Base-by-base conservation (phyloP, 2,329 filamentous ascomycete genomes). In the Fusarium caatingaense region DNA sequence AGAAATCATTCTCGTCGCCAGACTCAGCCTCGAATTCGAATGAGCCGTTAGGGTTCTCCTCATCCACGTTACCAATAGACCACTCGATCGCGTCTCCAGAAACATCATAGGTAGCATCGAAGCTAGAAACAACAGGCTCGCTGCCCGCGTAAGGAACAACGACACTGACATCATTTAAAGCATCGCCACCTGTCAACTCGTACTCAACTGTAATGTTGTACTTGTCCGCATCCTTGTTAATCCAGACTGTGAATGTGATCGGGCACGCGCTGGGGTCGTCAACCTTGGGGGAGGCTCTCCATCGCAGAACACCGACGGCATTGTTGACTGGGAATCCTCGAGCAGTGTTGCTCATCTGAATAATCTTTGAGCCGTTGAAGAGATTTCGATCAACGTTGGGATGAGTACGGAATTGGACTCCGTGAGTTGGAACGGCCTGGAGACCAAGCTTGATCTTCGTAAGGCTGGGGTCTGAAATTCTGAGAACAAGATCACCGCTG, bases 221-320 rank as follows among this genome's bases (percentile, higher is more conserved):
- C 76, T 91, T 94, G 78, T 90, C 89, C 48, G 91, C 89, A 49
- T 93, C 92, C 80, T 94, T 94, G 82, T 97, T 98, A 65, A 97
- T 93, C 96, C 96, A 99, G 40, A 98, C 95, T 4, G 94, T 98
- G 80, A 99, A 98, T 40, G 92, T 96, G 76, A 99, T 96, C 10
- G 96, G 96, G 40, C 97, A 90, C 57, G 94, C 89, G 67, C 89
- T 90, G 37, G 91, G 82, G 74, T 97, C 93, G 72, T 97, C 94
- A 4, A 88, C 86, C 81, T 93, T 94, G 50, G 93, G 92, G 18
- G 91, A 89, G 23, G 93, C 92, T 76, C 94, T 92, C 96, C 96
- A 99, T 79, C 95, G 90, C 78, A 99, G 86, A 44, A 98, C 94
- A 59, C 93, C 94, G 60, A 98, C 95, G 18, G 92, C 90, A 78